Conservation (phyloP, 495 filamentous ascomycete genomes). For the Trichoderma erinaceum region DNA sequence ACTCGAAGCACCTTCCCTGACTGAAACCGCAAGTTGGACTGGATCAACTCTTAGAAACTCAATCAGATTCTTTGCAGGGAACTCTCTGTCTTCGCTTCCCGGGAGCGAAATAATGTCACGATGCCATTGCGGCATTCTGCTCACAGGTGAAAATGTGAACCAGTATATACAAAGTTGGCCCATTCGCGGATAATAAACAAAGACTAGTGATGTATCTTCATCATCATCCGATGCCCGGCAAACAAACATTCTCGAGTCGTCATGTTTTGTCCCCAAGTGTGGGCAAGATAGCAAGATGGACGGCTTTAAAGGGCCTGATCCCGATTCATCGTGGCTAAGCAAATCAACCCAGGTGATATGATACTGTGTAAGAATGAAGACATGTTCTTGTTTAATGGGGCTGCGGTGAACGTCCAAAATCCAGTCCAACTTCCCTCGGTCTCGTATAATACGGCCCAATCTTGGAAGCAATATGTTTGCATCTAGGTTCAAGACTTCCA, state of each 20-base stretch:
- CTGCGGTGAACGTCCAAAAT: slow-evolving; percentile 47
- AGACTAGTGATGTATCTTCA: slow-evolving; percentile 22
- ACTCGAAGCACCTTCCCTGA: background rate
- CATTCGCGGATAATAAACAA: slow-evolving; percentile 22
- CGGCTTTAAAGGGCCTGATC: background rate
- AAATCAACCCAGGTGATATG: slow-evolving; percentile 14
- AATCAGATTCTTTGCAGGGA: slow-evolving; percentile 14
- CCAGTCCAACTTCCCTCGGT: slow-evolving; percentile 25
- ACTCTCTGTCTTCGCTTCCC: background rate
- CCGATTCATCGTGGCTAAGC: background rate
- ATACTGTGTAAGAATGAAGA: slow-evolving; percentile 47
- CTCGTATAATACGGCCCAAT: background rate
- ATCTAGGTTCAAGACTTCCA: slow-evolving; percentile 8
- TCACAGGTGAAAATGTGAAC: slow-evolving; percentile 23
- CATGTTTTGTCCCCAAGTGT: background rate
- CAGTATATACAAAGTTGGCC: slow-evolving; percentile 29
- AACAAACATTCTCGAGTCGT: slow-evolving; percentile 5
- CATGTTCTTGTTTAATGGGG: slow-evolving; percentile 32
- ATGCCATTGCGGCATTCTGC: slow-evolving; percentile 21
- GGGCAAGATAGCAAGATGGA: slow-evolving; percentile 11
- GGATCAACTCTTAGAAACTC: slow-evolving; percentile 23
- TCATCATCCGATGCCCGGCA: background rate
- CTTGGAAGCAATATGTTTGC: background rate
- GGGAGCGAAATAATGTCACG: slow-evolving; percentile 6
- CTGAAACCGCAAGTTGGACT: slow-evolving; percentile 12